Conservation (phyloP, 805 yeast genomes). For the Tetrapisispora namnaoensis region DNA sequence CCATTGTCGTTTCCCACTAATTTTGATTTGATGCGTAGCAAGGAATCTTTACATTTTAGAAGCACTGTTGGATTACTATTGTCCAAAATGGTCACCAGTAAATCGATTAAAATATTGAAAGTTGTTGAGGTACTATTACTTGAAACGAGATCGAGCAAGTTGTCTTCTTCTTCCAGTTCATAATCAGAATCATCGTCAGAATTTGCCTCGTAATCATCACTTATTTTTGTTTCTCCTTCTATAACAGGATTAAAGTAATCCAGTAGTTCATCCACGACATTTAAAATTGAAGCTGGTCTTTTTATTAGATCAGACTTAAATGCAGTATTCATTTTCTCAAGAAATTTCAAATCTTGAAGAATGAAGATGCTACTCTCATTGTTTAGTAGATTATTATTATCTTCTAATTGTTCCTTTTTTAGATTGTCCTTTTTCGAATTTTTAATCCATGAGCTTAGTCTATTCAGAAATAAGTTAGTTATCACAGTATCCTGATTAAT, state of each 20-base stretch:
- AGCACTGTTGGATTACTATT: constrained; percentile 19
- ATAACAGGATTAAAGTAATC: constrained; percentile 3
- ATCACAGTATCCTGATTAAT: constrained; percentile 38
- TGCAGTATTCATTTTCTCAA: constrained; percentile 50
- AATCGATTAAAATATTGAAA: constrained; percentile 30
- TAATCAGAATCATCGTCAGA: constrained; percentile 22
- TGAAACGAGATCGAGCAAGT: background rate
- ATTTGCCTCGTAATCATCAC: constrained; percentile 22
- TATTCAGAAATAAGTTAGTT: constrained; percentile 37
- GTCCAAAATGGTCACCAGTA: constrained; percentile 31
- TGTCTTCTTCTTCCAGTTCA: constrained; percentile 20
- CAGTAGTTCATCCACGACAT: constrained; percentile 37
- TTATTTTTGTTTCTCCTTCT: constrained; percentile 28
- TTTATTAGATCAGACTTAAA: constrained; percentile 42
- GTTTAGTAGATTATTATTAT: constrained; percentile 6
- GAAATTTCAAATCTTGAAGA: constrained; percentile 49
- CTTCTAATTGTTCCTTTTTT: background rate
- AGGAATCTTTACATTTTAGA: constrained; percentile 12
- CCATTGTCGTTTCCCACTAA: constrained; percentile 3
- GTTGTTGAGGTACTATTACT: constrained; percentile 1
- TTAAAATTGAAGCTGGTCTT: constrained; percentile 46
- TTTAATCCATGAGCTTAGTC: constrained; percentile 54
- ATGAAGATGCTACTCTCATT: constrained; percentile 42
- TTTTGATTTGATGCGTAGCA: constrained; percentile 25
- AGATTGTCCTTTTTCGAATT: background rate